These are phyloP conservation scores for Yamagishiella unicocca DNA, from an alignment of 139 green algal genomes.

Conservation along the genomic window DNA sequence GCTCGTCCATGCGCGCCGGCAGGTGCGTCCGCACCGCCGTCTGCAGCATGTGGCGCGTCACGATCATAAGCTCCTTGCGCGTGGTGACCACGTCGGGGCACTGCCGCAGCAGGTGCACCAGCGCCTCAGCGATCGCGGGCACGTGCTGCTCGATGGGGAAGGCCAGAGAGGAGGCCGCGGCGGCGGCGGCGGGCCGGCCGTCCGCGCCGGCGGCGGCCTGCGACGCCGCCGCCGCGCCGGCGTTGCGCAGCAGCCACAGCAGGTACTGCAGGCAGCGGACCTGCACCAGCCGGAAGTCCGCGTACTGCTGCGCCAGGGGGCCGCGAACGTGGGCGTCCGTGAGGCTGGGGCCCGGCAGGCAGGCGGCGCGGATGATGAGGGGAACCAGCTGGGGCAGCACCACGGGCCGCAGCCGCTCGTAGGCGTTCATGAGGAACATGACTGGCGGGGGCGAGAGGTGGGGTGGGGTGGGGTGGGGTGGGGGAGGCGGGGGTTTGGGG, in stretches of 20 bases:
- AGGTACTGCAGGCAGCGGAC: conserved; percentile 39
- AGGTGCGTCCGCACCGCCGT: conserved; percentile 35
- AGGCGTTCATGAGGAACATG: conserved; percentile 89
- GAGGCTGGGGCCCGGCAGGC: conserved; percentile 56
- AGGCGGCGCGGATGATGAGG: conserved; percentile 73
- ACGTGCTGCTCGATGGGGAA: conserved; percentile 40
- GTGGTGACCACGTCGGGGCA: conserved; percentile 45
- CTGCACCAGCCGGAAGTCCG: conserved; percentile 49
- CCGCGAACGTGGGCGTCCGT: conserved; percentile 34
- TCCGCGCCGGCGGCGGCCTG: conserved; percentile 1
- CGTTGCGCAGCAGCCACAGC: conserved; percentile 20
- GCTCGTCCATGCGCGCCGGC: conserved; percentile 60
- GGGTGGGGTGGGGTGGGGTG: background rate
- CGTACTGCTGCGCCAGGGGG: conserved; percentile 46
- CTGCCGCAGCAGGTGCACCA: conserved; percentile 66
- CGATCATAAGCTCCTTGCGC: conserved; percentile 85
- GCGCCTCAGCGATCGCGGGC: conserved; percentile 22
- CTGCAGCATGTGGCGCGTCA: conserved; percentile 53
- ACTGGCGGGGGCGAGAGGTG: conserved; percentile 59
- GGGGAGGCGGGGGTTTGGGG: background rate
- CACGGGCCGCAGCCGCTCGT: conserved; percentile 57
- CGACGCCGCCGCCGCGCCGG: background rate
- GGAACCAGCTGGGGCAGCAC: conserved; percentile 70
- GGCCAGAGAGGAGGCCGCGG: conserved; percentile 17
- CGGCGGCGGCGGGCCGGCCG: background rate